Base-by-base conservation (phyloP, 2,329 filamentous ascomycete species). In the Hymenoscyphus fructigenus region DNA sequence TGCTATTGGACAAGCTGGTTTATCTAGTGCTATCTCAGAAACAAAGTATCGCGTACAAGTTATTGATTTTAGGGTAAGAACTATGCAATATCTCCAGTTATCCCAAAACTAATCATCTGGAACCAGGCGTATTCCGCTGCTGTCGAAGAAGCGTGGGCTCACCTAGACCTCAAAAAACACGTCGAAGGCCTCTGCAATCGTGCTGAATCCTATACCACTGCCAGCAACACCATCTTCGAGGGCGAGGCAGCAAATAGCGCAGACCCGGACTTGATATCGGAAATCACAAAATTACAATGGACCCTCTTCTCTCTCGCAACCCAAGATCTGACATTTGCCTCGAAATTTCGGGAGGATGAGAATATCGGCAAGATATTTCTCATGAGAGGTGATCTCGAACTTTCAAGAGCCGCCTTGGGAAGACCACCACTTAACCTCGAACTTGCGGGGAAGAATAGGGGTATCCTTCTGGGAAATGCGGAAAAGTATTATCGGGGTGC, bases 401-500 rank as follows among this genome's bases (percentile, higher is more conserved):
- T 88, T 67, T 76, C 82, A 36, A 80, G 85, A 41, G 82, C 81
- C 74, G 80, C 81, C 47, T 73, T 88, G 32, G 82, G 83, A 5
- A 74, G 78, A 44, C 69, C 79, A 2, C 80, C 82, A 1, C 79
- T 73, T 71, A 75, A 77, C 28, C 78, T 81, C 59, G 70, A 75
- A 4, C 69, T 79, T 58, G 79, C 81, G 4, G 72, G 76, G 29
- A 79, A 79, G 58, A 82, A 83, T 70, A 77, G 75, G 3, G 69
- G 75, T 5, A 82, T 79, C 2, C 75, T 87, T 14, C 72, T 85
- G 44, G 81, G 80, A 62, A 88, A 88, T 68, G 84, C 85, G 1
- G 81, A 82, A 66, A 84, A 81, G 5, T 87, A 84, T 70, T 88
- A 85, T 69, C 80, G 82, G 23, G 84, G 85, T 47, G 84, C 83